A percentile compares a stretch with the other conserved stretches of the same genome.
Evolutionary conservation across 163 green algal species (phyloP).

Genomic region (Picocystis sp.): DNA sequence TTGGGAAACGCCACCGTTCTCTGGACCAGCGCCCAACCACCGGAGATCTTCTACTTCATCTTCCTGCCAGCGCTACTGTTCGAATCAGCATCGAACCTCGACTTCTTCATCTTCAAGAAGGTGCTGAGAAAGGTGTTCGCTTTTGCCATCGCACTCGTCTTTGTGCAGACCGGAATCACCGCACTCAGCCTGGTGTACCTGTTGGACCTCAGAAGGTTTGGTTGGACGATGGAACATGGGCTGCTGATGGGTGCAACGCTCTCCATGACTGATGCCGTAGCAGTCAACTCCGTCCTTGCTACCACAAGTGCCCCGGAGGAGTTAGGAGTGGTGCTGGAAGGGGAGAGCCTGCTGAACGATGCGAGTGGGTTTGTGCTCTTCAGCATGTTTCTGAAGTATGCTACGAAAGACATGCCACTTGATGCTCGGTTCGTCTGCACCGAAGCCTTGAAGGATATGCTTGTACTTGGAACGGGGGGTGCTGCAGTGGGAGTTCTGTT

Average conservation of each 20-base stretch:
- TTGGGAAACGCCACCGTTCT: slow-evolving; percentile 58
- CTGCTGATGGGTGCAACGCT: slow-evolving; percentile 70
- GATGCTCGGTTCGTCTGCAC: no score
- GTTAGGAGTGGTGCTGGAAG: slow-evolving; percentile 57
- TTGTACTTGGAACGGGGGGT: no score
- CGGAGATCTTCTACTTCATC: slow-evolving; percentile 71
- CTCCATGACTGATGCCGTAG: slow-evolving; percentile 66
- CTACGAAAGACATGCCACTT: no score
- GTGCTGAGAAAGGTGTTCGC: slow-evolving; percentile 40
- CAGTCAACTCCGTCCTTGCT: slow-evolving; percentile 43
- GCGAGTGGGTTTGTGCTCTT: slow-evolving; percentile 57
- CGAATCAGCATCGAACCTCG: slow-evolving; percentile 59
- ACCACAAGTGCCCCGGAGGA: slow-evolving; percentile 39
- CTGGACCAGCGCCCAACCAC: slow-evolving; percentile 51
- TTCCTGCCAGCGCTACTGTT: slow-evolving; percentile 78
- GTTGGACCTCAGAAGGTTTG: slow-evolving; percentile 40
- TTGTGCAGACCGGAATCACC: slow-evolving; percentile 39
- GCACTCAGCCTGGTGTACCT: slow-evolving; percentile 66
- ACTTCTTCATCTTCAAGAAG: slow-evolving; percentile 82
- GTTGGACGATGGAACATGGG: slow-evolving; percentile 51
- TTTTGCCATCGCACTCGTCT: slow-evolving; percentile 70
- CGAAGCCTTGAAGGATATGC: no score
- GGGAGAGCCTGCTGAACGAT: slow-evolving; percentile 77
- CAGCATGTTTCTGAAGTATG: slow-evolving; percentile 30
- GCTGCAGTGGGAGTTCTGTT: no score